phyloP scores from a whole-genome alignment of 352 stramenopile genomes.

The Pythium apleroticum region DNA sequence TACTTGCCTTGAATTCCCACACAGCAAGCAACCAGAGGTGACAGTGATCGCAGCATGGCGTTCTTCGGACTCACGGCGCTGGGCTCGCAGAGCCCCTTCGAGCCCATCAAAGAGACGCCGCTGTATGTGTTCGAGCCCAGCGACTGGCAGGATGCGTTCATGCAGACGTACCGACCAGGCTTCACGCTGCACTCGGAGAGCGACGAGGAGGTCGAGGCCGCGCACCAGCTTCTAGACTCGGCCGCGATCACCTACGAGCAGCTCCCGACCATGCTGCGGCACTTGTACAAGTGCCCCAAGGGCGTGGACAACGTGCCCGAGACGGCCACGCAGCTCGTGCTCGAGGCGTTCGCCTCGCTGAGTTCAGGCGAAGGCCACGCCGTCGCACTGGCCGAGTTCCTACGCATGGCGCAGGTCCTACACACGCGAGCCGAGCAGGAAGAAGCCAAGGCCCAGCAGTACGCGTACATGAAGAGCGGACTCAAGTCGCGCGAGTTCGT shows the following conservation, averaged over 20 bases:
- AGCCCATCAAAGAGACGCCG: conserved; percentile 50
- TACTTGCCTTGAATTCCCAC: neutral
- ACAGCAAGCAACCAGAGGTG: neutral
- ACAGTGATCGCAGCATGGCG: conserved; percentile 32
- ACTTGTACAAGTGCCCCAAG: conserved; percentile 64
- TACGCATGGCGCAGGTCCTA: conserved; percentile 37
- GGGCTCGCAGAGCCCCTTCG: conserved; percentile 60
- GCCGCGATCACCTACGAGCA: conserved; percentile 42
- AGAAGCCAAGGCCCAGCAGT: conserved; percentile 29
- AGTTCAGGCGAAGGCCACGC: neutral
- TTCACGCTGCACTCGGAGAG: conserved; percentile 60
- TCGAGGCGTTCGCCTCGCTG: conserved; percentile 24
- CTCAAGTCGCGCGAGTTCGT: conserved; percentile 47
- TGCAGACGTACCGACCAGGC: conserved; percentile 45
- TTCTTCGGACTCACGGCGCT: conserved; percentile 69
- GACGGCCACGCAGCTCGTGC: conserved; percentile 25
- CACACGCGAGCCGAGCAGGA: conserved; percentile 34
- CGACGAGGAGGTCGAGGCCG: conserved; percentile 46
- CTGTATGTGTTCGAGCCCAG: conserved; percentile 49
- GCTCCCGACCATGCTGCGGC: conserved; percentile 38
- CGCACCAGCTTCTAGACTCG: conserved; percentile 26
- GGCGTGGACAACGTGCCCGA: conserved; percentile 54
- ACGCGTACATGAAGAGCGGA: conserved; percentile 36
- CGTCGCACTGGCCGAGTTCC: conserved; percentile 30
- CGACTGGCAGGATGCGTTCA: conserved; percentile 66